Percentiles rank a stretch among this genome's conserved stretches.
These are phyloP conservation scores for Epichloe bromicola DNA, from an alignment of 2,329 filamentous ascomycete genomes.

Conservation along the genomic window DNA sequence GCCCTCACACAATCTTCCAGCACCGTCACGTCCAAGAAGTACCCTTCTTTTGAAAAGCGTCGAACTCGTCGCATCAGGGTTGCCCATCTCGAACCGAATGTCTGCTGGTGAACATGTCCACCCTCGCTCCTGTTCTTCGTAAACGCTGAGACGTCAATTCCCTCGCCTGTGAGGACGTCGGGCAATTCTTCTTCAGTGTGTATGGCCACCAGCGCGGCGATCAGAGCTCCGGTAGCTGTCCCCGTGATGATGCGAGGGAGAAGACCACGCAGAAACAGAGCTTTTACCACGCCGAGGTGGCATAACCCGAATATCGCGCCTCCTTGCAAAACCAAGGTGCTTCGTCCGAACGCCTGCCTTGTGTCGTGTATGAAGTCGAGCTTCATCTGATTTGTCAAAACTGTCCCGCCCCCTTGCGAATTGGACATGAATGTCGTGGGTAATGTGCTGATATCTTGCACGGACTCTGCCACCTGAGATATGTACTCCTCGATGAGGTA, in stretches of 20 bases:
- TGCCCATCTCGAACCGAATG: slow-evolving; percentile 31
- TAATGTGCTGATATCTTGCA: slow-evolving; percentile 60
- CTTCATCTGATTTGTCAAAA: slow-evolving; percentile 61
- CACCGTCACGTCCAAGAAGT: slow-evolving; percentile 71
- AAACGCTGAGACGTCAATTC: slow-evolving; percentile 75
- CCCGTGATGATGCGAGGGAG: slow-evolving; percentile 85
- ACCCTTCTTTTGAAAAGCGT: slow-evolving; percentile 62
- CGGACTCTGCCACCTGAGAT: slow-evolving; percentile 65
- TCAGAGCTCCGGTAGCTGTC: slow-evolving; percentile 78
- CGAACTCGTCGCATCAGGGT: slow-evolving; percentile 54
- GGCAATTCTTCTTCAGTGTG: slow-evolving; percentile 79
- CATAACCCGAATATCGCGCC: slow-evolving; percentile 86
- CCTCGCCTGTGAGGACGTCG: slow-evolving; percentile 60
- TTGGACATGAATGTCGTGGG: slow-evolving; percentile 37
- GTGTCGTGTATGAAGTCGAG: slow-evolving; percentile 79
- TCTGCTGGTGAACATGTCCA: slow-evolving; percentile 21
- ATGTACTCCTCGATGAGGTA: slow-evolving; percentile 85
- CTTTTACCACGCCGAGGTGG: slow-evolving; percentile 82
- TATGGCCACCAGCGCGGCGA: slow-evolving; percentile 76
- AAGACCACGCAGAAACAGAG: slow-evolving; percentile 65
- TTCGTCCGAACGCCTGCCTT: slow-evolving; percentile 76
- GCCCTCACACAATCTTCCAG: slow-evolving; percentile 72
- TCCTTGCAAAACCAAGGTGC: slow-evolving; percentile 74
- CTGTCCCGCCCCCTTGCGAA: slow-evolving; percentile 21
- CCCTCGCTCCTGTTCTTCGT: slow-evolving; percentile 24